Conservation (phyloP, 192 early-diverging fungal species). For the Physocladia obscura region DNA sequence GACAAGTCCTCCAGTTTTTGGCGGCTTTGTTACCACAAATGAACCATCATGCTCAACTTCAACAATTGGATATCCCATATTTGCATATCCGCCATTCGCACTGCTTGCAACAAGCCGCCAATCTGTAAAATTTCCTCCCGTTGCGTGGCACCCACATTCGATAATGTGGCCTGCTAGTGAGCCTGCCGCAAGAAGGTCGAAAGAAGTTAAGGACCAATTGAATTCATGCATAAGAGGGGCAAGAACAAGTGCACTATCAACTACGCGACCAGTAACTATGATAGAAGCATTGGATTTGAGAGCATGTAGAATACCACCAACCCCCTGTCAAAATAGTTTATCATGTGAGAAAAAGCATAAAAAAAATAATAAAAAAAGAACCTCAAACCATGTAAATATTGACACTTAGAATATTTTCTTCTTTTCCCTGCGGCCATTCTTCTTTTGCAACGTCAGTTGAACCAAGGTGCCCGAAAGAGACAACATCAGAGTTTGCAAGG, state of each 20-base stretch:
- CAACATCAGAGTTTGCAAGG: constrained; percentile 29
- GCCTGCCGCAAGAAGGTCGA: constrained; percentile 59
- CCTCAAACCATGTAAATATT: constrained; percentile 53
- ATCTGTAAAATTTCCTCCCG: constrained; percentile 71
- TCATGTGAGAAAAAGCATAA: not conserved
- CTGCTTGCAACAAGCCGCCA: constrained; percentile 58
- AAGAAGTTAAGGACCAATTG: constrained; percentile 50
- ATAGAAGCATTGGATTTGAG: constrained; percentile 59
- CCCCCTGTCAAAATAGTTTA: constrained; percentile 38
- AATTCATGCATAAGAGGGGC: constrained; percentile 65
- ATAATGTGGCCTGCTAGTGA: constrained; percentile 69
- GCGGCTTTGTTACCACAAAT: constrained; percentile 62
- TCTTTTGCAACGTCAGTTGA: constrained; percentile 40
- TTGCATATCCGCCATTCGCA: constrained; percentile 53
- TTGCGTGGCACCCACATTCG: constrained; percentile 69
- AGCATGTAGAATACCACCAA: constrained; percentile 53
- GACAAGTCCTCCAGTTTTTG: constrained; percentile 63
- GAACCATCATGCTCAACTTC: constrained; percentile 56
- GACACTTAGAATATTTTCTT: constrained; percentile 57
- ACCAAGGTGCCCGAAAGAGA: constrained; percentile 41
- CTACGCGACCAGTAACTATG: constrained; percentile 67
- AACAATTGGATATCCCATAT: constrained; percentile 71
- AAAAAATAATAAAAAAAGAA: not conserved
- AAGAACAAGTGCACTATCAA: constrained; percentile 65
- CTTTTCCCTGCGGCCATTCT: constrained; percentile 42